Conservation (phyloP, 495 filamentous ascomycete species). For the Parachaetomium inaequale region DNA sequence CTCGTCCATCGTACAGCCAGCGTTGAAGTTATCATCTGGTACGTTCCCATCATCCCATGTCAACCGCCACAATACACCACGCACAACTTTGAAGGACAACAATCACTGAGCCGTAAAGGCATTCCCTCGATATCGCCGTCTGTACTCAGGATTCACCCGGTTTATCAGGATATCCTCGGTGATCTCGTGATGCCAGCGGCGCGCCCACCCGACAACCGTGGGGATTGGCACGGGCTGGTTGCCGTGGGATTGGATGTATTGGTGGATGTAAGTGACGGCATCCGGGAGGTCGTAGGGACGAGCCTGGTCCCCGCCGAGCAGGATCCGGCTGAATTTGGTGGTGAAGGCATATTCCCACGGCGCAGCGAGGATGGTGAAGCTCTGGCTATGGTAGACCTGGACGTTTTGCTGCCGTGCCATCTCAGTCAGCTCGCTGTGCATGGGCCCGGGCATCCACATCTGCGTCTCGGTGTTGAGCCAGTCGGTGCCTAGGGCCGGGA, state of each 20-base stretch:
- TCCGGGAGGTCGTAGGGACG: slow-evolving; percentile 13
- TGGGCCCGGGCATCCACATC: slow-evolving; percentile 4
- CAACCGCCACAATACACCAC: too few species aligned
- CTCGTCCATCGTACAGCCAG: too few species aligned
- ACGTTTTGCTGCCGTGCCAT: slow-evolving; percentile 3
- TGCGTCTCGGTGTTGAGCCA: slow-evolving; percentile 15
- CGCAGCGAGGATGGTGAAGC: slow-evolving; percentile 6
- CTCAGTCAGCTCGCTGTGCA: slow-evolving; percentile 7
- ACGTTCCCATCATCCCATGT: too few species aligned
- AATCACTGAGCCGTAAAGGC: background rate
- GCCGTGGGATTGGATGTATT: slow-evolving; percentile 6
- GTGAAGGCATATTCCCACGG: slow-evolving; percentile 10
- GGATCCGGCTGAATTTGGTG: slow-evolving; percentile 7
- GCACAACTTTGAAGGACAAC: too few species aligned
- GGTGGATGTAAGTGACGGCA: slow-evolving; percentile 8
- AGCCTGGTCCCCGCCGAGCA: background rate
- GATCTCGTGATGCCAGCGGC: slow-evolving; percentile 4
- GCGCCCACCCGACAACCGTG: background rate
- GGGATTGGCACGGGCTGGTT: slow-evolving; percentile 1
- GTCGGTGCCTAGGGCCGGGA: slow-evolving; percentile 4
- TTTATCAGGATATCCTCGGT: background rate
- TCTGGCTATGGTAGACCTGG: background rate
- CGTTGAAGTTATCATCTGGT: too few species aligned
- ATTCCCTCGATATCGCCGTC: slow-evolving; percentile 1
- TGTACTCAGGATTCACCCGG: slow-evolving; percentile 8